Evolutionary conservation across 2,329 filamentous ascomycete genomes (phyloP), one percentile per base, ranked within the genome.

Genomic region (Colletotrichum lindemuthianum): DNA sequence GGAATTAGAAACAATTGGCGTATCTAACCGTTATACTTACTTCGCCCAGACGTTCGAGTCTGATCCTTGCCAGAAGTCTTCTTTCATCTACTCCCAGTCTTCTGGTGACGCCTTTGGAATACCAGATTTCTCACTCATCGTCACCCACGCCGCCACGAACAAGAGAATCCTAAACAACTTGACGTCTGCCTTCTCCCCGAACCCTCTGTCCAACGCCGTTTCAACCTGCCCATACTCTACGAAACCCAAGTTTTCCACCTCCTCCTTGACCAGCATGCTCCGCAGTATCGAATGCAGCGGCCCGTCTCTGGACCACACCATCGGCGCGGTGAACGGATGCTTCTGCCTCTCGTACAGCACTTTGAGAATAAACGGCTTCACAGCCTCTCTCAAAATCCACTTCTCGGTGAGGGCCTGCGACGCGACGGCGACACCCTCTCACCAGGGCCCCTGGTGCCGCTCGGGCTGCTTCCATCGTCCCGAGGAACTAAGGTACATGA

Each of bases 311-410:
- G 74, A 73, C 67, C 77, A 86, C 10, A 67, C 71, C 0, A 73
- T 73, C 0, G 83, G 84, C 1, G 81, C 83, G 8, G 77, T 70
- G 65, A 81, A 86, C 0, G 81, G 76, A n/a, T 82, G 77, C 68
- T 86, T 86, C 64, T 73, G 79, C 10, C 81, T 73, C 37, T 76
- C 71, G 70, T 85, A 86, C 4, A 85, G 67, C 71, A 86, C 84
- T 7, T 81, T 73, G 0, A 82, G 81, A 50, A 86, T 78, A 7
- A 57, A 61, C 2, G 59, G 59, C 44, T 47, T 40, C 2, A 47
- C 59, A 9, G 53, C 84, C 68, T 86, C 79, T 2, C 81, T 78
- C 0, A 86, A 74, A 40, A 85, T 78, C 76, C 79, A 83, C 66
- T 86, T 84, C 70, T 85, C 82, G 1, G 70, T 70, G 34, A 81